phyloP scores from a whole-genome alignment of 2,329 filamentous ascomycete species.

The Phialemonium atrogriseum region DNA sequence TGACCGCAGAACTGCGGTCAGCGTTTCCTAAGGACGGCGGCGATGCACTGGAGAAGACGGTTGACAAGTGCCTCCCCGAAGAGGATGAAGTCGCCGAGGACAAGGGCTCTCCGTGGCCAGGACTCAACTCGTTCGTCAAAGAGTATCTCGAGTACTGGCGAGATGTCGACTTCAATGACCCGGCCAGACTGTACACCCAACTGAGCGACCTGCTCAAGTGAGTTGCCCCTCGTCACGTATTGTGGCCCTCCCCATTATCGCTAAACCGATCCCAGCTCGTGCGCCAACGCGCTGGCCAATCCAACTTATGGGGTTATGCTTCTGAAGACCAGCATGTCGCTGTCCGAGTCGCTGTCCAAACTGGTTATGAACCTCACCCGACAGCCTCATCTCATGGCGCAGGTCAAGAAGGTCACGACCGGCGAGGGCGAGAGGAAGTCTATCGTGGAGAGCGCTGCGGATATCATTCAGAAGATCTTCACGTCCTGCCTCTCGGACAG shows the following conservation, averaged over 20 bases:
- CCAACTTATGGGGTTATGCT: slow-evolving; percentile 73
- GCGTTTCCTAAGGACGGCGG: slow-evolving; percentile 39
- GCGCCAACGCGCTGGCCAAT: slow-evolving; percentile 73
- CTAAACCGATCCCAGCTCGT: slow-evolving; percentile 53
- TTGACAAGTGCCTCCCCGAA: slow-evolving; percentile 56
- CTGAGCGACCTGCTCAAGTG: slow-evolving; percentile 70
- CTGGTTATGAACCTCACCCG: slow-evolving; percentile 80
- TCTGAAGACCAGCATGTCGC: slow-evolving; percentile 72
- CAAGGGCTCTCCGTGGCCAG: slow-evolving; percentile 61
- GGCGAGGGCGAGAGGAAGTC: slow-evolving; percentile 66
- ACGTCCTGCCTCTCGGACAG: slow-evolving; percentile 82
- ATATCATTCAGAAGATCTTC: slow-evolving; percentile 84
- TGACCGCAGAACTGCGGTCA: slow-evolving; percentile 58
- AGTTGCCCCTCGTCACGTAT: slow-evolving; percentile 20
- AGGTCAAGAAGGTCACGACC: slow-evolving; percentile 41
- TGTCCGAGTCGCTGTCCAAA: slow-evolving; percentile 71
- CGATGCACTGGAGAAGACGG: slow-evolving; percentile 52
- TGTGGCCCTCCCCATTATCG: neutral
- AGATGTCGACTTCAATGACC: slow-evolving; percentile 68
- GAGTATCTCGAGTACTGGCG: slow-evolving; percentile 76
- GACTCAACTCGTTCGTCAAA: slow-evolving; percentile 71
- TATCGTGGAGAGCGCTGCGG: slow-evolving; percentile 78
- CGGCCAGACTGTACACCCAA: slow-evolving; percentile 66
- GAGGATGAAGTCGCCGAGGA: slow-evolving; percentile 57
- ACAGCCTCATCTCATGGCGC: slow-evolving; percentile 65